A percentile compares a stretch with the other conserved stretches of the same genome.
These are phyloP conservation scores for Brassica nigra DNA, from an alignment of 345 rosid genomes.

Conservation along the genomic window DNA sequence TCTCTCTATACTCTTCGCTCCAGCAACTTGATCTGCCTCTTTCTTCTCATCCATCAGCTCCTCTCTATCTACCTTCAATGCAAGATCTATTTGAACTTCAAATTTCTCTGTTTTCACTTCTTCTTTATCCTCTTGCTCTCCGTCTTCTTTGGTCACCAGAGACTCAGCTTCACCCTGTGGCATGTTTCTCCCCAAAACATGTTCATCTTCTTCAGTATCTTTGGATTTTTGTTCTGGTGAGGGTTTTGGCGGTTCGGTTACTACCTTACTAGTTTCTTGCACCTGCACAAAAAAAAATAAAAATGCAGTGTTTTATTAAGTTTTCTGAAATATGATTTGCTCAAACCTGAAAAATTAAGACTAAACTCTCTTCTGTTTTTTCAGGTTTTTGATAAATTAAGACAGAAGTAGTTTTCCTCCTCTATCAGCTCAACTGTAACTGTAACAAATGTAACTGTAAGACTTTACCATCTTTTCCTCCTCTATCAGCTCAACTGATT, in stretches of 20 bases:
- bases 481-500: too few relatives aligned
- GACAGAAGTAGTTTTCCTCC: constrained; percentile 13
- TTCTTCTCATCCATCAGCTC: background rate
- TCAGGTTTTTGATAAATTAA: constrained; percentile 5
- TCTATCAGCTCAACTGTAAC: too few relatives aligned
- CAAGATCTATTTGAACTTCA: constrained; percentile 15
- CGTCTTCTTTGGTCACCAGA: constrained; percentile 6
- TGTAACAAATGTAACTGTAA: background rate
- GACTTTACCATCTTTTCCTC: too few relatives aligned
- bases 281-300: background rate
- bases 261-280: background rate
- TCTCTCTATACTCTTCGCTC: constrained; percentile 12
- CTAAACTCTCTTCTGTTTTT: constrained; percentile 16
- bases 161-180: constrained; percentile 8
- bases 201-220: constrained; percentile 2
- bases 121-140: background rate
- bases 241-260: background rate
- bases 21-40: constrained; percentile 15
- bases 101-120: constrained; percentile 22
- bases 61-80: constrained; percentile 18
- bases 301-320: background rate
- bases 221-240: constrained; percentile 11
- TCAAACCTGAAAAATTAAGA: constrained; percentile 1
- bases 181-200: background rate
- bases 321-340: background rate